Conservation (phyloP, 208 protist genomes). For the Wallacemonas sp. region DNA sequence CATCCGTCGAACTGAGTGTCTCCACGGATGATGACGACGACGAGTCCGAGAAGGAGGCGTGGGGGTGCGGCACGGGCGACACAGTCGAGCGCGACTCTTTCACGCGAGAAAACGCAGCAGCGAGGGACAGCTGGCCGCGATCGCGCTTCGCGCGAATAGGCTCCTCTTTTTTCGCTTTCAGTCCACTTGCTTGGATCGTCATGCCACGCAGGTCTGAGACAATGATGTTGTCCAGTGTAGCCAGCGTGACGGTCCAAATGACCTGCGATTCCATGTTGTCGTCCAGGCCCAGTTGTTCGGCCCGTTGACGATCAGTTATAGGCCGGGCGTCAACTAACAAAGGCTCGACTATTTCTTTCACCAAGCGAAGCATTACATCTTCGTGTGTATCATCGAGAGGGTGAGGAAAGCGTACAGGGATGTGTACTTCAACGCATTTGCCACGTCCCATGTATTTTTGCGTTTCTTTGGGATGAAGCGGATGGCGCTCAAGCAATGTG, state of each 20-base stretch:
- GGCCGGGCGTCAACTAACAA: conserved; percentile 50
- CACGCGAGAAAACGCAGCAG: conserved; percentile 44
- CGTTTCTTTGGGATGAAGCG: conserved; percentile 68
- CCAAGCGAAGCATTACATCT: conserved; percentile 43
- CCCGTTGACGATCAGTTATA: conserved; percentile 51
- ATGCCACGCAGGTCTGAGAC: conserved; percentile 81
- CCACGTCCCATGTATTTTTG: conserved; percentile 88
- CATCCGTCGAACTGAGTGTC: neutral
- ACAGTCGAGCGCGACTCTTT: neutral
- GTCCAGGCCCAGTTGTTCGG: conserved; percentile 44
- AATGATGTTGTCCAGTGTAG: conserved; percentile 52
- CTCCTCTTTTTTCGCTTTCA: conserved; percentile 27
- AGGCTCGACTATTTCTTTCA: conserved; percentile 37
- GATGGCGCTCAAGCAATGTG: conserved; percentile 82
- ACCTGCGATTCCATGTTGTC: conserved; percentile 7
- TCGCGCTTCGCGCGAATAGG: conserved; percentile 9
- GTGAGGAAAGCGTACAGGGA: conserved; percentile 59
- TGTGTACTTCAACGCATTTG: conserved; percentile 76
- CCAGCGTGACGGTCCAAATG: conserved; percentile 66
- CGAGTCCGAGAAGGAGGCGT: neutral
- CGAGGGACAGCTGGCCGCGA: conserved; percentile 54
- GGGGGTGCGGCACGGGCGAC: neutral
- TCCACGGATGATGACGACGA: neutral
- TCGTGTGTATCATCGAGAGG: conserved; percentile 31
- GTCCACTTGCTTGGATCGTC: conserved; percentile 72